These are phyloP conservation scores for Strobilomyces dryophilus DNA, from an alignment of 768 basidiomycete species.

Conservation along the genomic window DNA sequence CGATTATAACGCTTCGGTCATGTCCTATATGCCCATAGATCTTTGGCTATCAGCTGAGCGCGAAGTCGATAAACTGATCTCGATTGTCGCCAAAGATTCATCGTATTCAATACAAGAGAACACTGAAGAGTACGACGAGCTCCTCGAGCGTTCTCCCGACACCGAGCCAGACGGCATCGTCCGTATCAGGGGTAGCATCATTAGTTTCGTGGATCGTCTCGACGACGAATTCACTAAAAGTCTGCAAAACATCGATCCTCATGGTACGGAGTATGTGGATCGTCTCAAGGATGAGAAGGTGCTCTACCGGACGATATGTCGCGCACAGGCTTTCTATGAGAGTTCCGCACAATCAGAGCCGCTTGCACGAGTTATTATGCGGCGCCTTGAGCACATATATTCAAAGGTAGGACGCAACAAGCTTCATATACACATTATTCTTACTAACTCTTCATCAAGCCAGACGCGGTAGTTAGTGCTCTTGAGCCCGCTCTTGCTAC, in stretches of 20 bases:
- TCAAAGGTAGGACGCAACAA: constrained; percentile 64
- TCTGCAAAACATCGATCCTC: constrained; percentile 96
- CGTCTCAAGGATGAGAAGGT: constrained; percentile 94
- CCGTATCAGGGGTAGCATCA: constrained; percentile 89
- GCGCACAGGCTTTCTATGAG: constrained; percentile 90
- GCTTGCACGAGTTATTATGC: constrained; percentile 85
- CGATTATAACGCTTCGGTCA: constrained; percentile 89
- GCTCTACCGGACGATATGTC: constrained; percentile 90
- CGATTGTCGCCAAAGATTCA: constrained; percentile 66
- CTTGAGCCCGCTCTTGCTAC: constrained; percentile 69
- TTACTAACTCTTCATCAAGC: constrained; percentile 45
- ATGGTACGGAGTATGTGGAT: constrained; percentile 98
- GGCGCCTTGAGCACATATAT: constrained; percentile 96
- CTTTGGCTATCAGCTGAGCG: constrained; percentile 84
- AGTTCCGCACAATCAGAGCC: constrained; percentile 71
- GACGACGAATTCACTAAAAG: constrained; percentile 99
- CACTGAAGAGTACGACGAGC: constrained; percentile 90
- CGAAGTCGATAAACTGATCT: constrained; percentile 86
- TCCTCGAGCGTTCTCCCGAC: constrained; percentile 73
- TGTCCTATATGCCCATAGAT: constrained; percentile 88
- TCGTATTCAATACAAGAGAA: constrained; percentile 83
- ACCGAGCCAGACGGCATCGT: constrained; percentile 71
- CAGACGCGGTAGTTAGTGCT: constrained; percentile 87
- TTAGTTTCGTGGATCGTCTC: constrained; percentile 91
- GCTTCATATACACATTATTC: not conserved